Evolutionary conservation across 371 early-diverging fungal species (phyloP).

Genomic region (Actinomortierella wolfii): DNA sequence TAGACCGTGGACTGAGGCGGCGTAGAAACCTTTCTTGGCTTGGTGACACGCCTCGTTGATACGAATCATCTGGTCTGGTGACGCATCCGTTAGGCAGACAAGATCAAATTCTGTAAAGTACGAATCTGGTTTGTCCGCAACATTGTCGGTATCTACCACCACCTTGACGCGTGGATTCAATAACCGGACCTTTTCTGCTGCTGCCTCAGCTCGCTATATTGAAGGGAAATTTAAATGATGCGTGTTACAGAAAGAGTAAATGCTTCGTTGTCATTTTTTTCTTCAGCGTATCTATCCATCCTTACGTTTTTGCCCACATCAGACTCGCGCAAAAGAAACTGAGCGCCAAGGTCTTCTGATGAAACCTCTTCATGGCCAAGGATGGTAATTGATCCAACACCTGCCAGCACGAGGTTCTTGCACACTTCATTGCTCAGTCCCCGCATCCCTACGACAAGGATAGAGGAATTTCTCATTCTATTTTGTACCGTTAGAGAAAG

Average conservation of each 20-base stretch:
- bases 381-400: conserved; percentile 79
- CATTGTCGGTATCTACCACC: conserved; percentile 53
- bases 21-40: conserved; percentile 64
- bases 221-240: neutral
- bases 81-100: conserved; percentile 63
- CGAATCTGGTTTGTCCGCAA: conserved; percentile 50
- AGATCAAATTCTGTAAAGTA: conserved; percentile 69
- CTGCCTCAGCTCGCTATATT: conserved; percentile 68
- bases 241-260: too few species aligned
- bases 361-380: conserved; percentile 64
- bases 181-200: conserved; percentile 56
- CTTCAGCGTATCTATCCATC: neutral
- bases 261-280: neutral
- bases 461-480: conserved; percentile 78
- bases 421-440: conserved; percentile 79
- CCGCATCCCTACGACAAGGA: conserved; percentile 71
- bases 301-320: conserved; percentile 75
- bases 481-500: neutral
- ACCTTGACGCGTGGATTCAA: conserved; percentile 82
- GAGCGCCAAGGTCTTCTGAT: conserved; percentile 74
- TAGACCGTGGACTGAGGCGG: conserved; percentile 73
- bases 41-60: conserved; percentile 62
- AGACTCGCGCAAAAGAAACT: conserved; percentile 69
- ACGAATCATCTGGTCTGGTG: conserved; percentile 43
- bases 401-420: conserved; percentile 92